Evolutionary conservation across 352 stramenopile genomes (phyloP), one percentile per base, ranked within the genome.

Genomic region (Globisporangium irregulare): DNA sequence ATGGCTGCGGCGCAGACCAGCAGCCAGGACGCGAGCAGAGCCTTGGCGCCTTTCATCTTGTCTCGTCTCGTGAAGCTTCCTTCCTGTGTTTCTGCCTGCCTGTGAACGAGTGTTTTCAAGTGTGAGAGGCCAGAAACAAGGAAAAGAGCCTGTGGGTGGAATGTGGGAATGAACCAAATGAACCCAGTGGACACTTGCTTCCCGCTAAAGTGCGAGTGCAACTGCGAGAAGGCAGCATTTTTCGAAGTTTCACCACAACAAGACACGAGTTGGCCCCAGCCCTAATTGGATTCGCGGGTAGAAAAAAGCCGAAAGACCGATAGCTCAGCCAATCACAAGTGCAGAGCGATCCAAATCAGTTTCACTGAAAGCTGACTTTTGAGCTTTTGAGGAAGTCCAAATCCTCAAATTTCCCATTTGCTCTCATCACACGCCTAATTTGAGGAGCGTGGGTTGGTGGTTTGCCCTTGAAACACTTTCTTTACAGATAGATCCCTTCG

Each of bases 1-100:
- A 48, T 7, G n/a, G 54, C 32, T 34, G 60, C 59, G 20, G 67
- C 67, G 41, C 38, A 62, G 53, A 67, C 38, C 51, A 67, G 59
- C 43, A 72, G 60, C 41, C 59, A 67, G n/a, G 66, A 71, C 22
- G 58, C 51, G 27, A 71, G 38, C 29, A 71, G 24, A 29, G 60
- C 43, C 34, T 55, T 62, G 20, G 60, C 67, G 41, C 60, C 54
- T 59, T 67, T 66, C 67, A 72, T 72, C 14, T 24, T 8, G 53
- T 59, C 24, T 59, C 14, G n/a, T 32, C 22, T 27, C 18, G n/a
- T 55, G 5, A 22, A 59, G 41, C 41, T 32, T 58, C 29, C 32
- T 65, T 18, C 60, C 51, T 57, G 15, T 32, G 0, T 32, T 32
- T 7, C 29, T 7, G 27, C 27, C 43, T 32, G 10, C 18, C 18